These are phyloP conservation scores for Rhamnella rubrinervis DNA, from an alignment of 331 rosid genomes.

Conservation along the genomic window DNA sequence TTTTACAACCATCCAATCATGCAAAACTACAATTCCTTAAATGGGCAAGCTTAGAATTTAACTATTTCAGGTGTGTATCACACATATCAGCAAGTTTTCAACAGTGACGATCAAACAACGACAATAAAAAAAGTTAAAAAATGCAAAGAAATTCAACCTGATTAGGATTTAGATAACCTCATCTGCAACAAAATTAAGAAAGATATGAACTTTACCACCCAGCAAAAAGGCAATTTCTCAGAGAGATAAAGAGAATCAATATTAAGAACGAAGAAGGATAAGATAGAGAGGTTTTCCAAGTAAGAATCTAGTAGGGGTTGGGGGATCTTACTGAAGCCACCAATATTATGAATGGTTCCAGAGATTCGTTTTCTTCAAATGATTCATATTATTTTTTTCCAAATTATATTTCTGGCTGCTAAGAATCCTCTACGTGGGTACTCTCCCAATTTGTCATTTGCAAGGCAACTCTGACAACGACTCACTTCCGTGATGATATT, in stretches of 20 bases:
- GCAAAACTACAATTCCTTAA: background rate
- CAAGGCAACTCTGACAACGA: slow-evolving; percentile 20
- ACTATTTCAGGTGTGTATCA: background rate
- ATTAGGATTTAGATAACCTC: slow-evolving; percentile 4
- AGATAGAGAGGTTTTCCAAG: background rate
- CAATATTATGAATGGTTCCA: slow-evolving; percentile 30
- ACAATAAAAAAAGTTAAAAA: background rate
- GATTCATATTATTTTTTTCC: background rate
- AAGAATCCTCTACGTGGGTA: slow-evolving; percentile 25
- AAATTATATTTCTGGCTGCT: slow-evolving; percentile 17
- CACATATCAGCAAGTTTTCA: background rate
- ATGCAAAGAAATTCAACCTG: background rate
- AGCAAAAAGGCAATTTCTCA: too few species aligned
- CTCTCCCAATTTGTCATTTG: slow-evolving; percentile 1
- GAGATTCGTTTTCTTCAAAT: slow-evolving; percentile 13
- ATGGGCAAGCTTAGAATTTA: slow-evolving; percentile 3
- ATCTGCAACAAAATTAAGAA: background rate
- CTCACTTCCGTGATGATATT: background rate
- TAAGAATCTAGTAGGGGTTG: background rate
- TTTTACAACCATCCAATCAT: background rate
- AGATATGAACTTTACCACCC: background rate
- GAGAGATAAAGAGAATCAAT: background rate
- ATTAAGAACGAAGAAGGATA: background rate
- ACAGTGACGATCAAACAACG: background rate
- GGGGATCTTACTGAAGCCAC: slow-evolving; percentile 28